These are phyloP conservation scores for Verticillium tricorpus DNA, from an alignment of 2,329 filamentous ascomycete species.

Conservation along the genomic window DNA sequence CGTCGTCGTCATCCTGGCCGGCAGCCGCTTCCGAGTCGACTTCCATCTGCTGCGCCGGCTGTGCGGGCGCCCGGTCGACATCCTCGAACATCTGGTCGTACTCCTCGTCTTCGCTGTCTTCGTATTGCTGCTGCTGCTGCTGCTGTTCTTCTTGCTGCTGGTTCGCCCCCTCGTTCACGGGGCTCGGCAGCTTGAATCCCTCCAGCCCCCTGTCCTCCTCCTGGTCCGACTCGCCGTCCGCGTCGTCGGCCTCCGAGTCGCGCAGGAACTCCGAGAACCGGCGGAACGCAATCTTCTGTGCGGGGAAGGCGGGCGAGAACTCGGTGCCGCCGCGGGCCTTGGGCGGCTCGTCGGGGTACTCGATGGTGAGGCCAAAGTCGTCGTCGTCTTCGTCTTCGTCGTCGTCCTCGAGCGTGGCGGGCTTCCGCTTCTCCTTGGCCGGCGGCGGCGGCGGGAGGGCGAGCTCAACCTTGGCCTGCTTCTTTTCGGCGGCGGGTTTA, in stretches of 20 bases:
- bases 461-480: slow-evolving; percentile 30
- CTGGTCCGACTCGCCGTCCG: slow-evolving; percentile 41
- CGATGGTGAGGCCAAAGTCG: slow-evolving; percentile 53
- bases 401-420: slow-evolving; percentile 29
- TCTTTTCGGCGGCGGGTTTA: slow-evolving; percentile 24
- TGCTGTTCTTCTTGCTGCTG: slow-evolving; percentile 18
- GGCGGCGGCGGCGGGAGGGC: slow-evolving; percentile 24
- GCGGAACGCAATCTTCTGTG: slow-evolving; percentile 27
- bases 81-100: slow-evolving; percentile 9
- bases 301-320: slow-evolving; percentile 46
- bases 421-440: slow-evolving; percentile 12
- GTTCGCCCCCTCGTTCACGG: slow-evolving; percentile 35
- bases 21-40: slow-evolving; percentile 21
- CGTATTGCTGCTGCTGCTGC: slow-evolving; percentile 8
- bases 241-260: slow-evolving; percentile 41
- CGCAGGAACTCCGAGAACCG: slow-evolving; percentile 51
- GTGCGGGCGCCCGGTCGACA: slow-evolving; percentile 3
- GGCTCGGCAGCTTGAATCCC: slow-evolving; percentile 49
- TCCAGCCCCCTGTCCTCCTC: slow-evolving; percentile 39
- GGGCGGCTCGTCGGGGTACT: slow-evolving; percentile 49
- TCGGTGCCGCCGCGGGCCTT: slow-evolving; percentile 26
- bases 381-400: slow-evolving; percentile 53
- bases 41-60: slow-evolving; percentile 21
- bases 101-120: slow-evolving; percentile 19
- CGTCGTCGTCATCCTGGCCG: slow-evolving; percentile 29